These are phyloP conservation scores for Effrenium voratum DNA, from an alignment of 73 alveolate species.

Conservation along the genomic window DNA sequence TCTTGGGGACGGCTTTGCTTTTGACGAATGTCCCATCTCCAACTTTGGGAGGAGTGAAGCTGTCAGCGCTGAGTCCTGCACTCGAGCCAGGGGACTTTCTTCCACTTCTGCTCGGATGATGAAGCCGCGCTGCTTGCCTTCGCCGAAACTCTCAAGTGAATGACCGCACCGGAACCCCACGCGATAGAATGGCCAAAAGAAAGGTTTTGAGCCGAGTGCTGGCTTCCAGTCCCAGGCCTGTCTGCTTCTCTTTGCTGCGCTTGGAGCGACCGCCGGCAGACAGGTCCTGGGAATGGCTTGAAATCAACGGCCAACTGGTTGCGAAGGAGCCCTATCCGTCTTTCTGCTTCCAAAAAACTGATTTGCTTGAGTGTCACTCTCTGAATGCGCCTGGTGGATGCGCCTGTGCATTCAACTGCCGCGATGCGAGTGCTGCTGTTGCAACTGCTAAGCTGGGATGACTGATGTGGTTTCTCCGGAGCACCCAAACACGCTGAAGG, in stretches of 20 bases:
- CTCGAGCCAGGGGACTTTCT: slow-evolving; percentile 82
- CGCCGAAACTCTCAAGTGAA: not conserved
- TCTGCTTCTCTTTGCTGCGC: slow-evolving; percentile 70
- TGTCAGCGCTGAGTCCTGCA: not conserved
- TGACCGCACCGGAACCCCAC: not conserved
- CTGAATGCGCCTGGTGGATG: too few relatives aligned
- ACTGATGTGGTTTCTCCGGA: too few relatives aligned
- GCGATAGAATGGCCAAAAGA: not conserved
- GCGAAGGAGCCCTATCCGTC: too few relatives aligned
- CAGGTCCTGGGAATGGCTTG: slow-evolving; percentile 55
- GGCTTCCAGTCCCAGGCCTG: not conserved
- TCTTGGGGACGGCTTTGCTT: not conserved
- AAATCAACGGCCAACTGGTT: too few relatives aligned
- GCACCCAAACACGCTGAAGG: too few relatives aligned
- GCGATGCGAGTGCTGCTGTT: too few relatives aligned
- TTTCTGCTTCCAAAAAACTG: too few relatives aligned
- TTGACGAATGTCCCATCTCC: not conserved
- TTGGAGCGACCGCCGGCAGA: slow-evolving; percentile 77
- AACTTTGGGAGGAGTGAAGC: not conserved
- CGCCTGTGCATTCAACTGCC: too few relatives aligned
- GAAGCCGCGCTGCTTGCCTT: slow-evolving; percentile 89
- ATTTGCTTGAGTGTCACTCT: too few relatives aligned
- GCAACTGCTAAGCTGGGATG: too few relatives aligned
- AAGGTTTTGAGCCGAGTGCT: not conserved
- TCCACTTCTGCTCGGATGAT: slow-evolving; percentile 70